Conservation (phyloP, 768 basidiomycete genomes). For the Russula vinacea region DNA sequence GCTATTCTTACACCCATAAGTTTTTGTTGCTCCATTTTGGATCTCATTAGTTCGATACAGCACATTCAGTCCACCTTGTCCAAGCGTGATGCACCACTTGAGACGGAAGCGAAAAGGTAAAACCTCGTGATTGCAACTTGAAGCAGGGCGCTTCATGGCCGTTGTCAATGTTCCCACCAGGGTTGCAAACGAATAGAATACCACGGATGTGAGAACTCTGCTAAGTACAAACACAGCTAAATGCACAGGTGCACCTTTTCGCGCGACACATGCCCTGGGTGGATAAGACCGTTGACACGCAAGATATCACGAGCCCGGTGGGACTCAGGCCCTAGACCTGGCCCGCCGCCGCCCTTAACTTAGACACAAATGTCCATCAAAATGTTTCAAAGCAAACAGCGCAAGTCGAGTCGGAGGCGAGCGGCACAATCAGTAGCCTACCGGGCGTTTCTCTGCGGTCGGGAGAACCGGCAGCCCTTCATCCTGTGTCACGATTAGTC, state of each 20-base stretch:
- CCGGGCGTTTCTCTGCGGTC: conserved; percentile 20
- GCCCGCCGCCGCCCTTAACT: conserved; percentile 18
- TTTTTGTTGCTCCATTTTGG: too few relatives aligned
- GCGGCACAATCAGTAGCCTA: conserved; percentile 7
- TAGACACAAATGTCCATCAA: conserved; percentile 21
- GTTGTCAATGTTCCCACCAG: not conserved
- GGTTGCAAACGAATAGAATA: conserved; percentile 22
- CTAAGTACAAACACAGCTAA: conserved; percentile 18
- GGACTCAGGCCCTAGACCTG: not conserved
- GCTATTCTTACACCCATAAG: too few relatives aligned
- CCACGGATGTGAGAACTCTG: conserved; percentile 13
- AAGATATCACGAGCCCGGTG: conserved; percentile 8
- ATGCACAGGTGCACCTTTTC: conserved; percentile 19
- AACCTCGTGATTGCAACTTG: conserved; percentile 23
- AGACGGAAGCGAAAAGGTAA: conserved; percentile 23
- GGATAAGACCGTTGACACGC: conserved; percentile 1
- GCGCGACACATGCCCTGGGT: conserved; percentile 4
- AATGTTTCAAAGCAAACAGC: conserved; percentile 11
- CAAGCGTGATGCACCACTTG: not conserved
- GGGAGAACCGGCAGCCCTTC: conserved; percentile 17
- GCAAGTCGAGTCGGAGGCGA: conserved; percentile 15
- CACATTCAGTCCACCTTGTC: too few relatives aligned
- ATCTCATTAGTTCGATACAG: too few relatives aligned
- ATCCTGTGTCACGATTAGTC: conserved; percentile 18
- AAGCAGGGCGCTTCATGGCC: not conserved